Conservation (phyloP, 2,329 filamentous ascomycete genomes). For the Clonostachys rhizophaga region DNA sequence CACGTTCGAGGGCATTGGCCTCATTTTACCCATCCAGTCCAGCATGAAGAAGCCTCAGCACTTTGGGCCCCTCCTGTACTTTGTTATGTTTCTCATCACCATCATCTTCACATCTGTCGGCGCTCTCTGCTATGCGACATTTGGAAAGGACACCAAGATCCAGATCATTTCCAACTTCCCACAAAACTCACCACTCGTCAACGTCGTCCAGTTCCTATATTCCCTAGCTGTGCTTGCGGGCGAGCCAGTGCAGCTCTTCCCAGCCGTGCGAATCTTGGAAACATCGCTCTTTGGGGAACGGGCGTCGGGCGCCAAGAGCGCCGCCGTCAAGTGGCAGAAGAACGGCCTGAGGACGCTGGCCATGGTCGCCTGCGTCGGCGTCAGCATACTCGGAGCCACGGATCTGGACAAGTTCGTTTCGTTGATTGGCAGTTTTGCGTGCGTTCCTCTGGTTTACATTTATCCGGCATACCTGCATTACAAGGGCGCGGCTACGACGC, state of each 20-base stretch:
- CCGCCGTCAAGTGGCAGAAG: slow-evolving; percentile 71
- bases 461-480: slow-evolving; percentile 71
- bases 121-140: slow-evolving; percentile 69
- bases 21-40: slow-evolving; percentile 72
- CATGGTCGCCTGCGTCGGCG: slow-evolving; percentile 52
- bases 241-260: slow-evolving; percentile 71
- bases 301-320: slow-evolving; percentile 59
- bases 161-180: slow-evolving; percentile 76
- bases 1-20: slow-evolving; percentile 73
- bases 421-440: slow-evolving; percentile 68
- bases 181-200: slow-evolving; percentile 66
- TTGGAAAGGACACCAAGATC: slow-evolving; percentile 63
- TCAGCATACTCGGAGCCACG: slow-evolving; percentile 60
- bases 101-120: slow-evolving; percentile 69
- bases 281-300: slow-evolving; percentile 60
- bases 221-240: slow-evolving; percentile 69
- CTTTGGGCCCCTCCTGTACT: slow-evolving; percentile 60
- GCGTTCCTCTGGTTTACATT: slow-evolving; percentile 72
- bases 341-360: slow-evolving; percentile 58
- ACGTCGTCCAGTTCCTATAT: slow-evolving; percentile 71
- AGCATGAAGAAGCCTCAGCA: slow-evolving; percentile 68
- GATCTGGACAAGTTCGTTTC: slow-evolving; percentile 73
- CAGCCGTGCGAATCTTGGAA: slow-evolving; percentile 68
- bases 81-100: slow-evolving; percentile 71
- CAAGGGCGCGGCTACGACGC: slow-evolving; percentile 57